Conservation (phyloP, 139 green algal species). For the Volvox reticuliferus region DNA sequence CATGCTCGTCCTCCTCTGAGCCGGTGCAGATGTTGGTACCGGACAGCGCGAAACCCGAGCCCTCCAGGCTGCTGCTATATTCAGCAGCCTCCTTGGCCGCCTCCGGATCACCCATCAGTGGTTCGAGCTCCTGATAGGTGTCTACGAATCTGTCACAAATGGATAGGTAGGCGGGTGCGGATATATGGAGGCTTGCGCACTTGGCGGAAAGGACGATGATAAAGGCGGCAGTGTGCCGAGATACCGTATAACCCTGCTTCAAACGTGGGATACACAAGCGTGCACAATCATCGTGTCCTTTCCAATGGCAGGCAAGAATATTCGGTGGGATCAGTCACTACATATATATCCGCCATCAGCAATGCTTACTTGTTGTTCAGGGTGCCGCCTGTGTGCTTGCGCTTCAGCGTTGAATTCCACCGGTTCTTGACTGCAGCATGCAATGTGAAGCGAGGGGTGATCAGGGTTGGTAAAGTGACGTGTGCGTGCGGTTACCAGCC, state of each 20-base stretch:
- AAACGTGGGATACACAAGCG: no score
- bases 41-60: background rate
- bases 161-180: background rate
- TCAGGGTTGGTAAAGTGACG: background rate
- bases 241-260: no score
- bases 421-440: constrained; percentile 49
- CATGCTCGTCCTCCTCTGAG: constrained; percentile 21
- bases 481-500: background rate
- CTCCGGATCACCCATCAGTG: constrained; percentile 24
- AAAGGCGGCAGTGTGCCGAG: no score
- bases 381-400: constrained; percentile 27
- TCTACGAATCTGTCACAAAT: constrained; percentile 26
- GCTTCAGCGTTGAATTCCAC: constrained; percentile 55
- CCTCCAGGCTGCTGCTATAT: constrained; percentile 24
- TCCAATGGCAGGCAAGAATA: no score
- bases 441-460: background rate
- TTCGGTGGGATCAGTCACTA: no score
- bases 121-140: constrained; percentile 1
- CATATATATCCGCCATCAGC: background rate
- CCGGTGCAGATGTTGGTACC: background rate
- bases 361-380: constrained; percentile 36
- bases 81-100: constrained; percentile 12
- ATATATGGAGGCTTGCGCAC: no score
- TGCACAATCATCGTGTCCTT: no score
- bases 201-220: no score